Conservation (phyloP, 345 rosid species). For the Salix arbutifolia region DNA sequence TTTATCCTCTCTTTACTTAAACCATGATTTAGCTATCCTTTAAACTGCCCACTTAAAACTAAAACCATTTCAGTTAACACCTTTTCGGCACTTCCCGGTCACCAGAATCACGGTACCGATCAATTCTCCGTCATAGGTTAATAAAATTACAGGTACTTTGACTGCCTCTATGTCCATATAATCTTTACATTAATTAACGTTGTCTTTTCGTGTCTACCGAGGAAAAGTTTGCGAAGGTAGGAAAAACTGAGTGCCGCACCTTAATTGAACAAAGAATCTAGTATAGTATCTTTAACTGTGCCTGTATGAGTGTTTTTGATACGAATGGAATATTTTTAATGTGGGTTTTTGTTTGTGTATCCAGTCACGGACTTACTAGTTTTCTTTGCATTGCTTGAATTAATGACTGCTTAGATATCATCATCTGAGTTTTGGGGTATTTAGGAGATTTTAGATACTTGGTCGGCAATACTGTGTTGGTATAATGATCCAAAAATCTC, state of each 20-base stretch:
- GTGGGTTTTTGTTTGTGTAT: neutral
- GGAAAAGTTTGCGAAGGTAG: neutral
- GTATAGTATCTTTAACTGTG: neutral
- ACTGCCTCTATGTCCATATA: neutral
- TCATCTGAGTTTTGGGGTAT: neutral
- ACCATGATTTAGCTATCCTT: neutral
- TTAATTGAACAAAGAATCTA: neutral
- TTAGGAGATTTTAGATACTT: neutral
- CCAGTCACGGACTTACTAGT: neutral
- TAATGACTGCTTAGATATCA: neutral
- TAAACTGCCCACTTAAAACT: neutral
- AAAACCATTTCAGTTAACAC: neutral
- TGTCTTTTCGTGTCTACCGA: neutral
- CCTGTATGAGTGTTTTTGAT: neutral
- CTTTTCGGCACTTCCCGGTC: neutral
- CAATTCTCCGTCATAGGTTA: neutral
- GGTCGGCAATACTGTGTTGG: neutral
- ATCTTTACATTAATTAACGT: neutral
- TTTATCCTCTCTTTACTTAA: neutral
- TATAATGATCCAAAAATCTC: neutral
- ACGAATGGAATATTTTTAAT: neutral
- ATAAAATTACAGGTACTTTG: neutral
- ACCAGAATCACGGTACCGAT: neutral
- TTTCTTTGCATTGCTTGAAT: neutral
- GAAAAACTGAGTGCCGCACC: neutral